Evolutionary conservation across 179 eudicot species (phyloP).

Genomic region (Camellia oleifera): DNA sequence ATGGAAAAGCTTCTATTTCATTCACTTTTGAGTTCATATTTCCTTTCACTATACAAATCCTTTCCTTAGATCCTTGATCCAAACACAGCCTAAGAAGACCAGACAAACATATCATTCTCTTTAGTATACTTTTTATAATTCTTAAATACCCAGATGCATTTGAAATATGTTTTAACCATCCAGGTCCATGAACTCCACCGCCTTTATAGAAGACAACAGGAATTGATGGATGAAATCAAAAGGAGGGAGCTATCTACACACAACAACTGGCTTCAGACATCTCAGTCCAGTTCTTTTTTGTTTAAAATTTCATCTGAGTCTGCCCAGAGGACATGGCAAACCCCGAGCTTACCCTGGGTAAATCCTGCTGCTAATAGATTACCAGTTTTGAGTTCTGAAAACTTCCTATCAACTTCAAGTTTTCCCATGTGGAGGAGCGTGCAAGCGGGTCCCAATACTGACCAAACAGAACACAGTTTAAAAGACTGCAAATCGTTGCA

Average conservation of each 20-base stretch:
- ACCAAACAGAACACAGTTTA: constrained; percentile 32
- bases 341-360: constrained; percentile 26
- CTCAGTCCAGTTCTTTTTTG: constrained; percentile 43
- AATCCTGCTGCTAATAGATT: constrained; percentile 34
- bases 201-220: constrained; percentile 52
- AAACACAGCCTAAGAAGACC: neutral
- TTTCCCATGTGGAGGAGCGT: constrained; percentile 39
- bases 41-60: too few species aligned
- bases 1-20: too few species aligned
- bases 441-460: constrained; percentile 20
- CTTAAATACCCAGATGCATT: neutral
- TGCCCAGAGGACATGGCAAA: constrained; percentile 33
- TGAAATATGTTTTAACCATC: constrained; percentile 11
- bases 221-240: constrained; percentile 52
- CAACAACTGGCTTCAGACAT: constrained; percentile 31
- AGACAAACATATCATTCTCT: neutral
- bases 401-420: constrained; percentile 25
- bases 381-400: constrained; percentile 24
- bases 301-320: constrained; percentile 34
- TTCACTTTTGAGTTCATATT: too few species aligned
- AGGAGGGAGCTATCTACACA: constrained; percentile 35
- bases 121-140: neutral
- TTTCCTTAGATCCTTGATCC: too few species aligned
- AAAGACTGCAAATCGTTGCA: constrained; percentile 39
- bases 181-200: constrained; percentile 63